Percentiles rank a stretch among this genome's conserved stretches.
These are phyloP conservation scores for Phoma sp. DNA, from an alignment of 2,329 filamentous ascomycete species.

Conservation along the genomic window DNA sequence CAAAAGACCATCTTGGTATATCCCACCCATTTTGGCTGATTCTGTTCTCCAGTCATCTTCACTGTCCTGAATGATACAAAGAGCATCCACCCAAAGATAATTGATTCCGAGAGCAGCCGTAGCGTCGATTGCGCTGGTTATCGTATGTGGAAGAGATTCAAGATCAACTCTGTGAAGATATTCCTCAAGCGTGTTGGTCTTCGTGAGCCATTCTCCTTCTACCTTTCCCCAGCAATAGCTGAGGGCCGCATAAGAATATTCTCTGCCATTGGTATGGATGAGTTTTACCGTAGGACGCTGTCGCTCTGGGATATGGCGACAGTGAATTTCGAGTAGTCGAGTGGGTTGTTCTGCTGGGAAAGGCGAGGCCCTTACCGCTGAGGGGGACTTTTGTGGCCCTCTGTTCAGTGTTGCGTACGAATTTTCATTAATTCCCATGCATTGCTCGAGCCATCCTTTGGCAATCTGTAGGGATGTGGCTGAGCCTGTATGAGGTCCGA, in stretches of 20 bases:
- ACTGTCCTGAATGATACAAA: background rate
- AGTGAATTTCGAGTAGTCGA: no score
- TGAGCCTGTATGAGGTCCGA: no score
- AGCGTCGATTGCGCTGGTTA: background rate
- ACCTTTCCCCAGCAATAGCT: conserved; percentile 3
- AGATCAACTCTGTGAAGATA: background rate
- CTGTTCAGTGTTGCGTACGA: no score
- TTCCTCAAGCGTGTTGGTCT: background rate
- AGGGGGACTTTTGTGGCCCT: no score
- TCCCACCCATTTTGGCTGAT: background rate
- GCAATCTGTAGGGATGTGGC: no score
- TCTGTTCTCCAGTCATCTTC: background rate
- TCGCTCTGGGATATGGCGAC: no score
- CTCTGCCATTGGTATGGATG: no score
- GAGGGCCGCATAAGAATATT: background rate
- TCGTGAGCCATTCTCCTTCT: background rate
- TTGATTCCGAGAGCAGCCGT: background rate
- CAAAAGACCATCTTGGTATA: background rate
- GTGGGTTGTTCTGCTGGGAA: no score
- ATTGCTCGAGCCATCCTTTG: no score
- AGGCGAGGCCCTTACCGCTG: no score
- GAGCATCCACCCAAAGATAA: conserved; percentile 4
- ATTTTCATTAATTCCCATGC: no score
- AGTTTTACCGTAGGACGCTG: no score
- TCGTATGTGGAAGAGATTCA: background rate